Base-by-base conservation (phyloP, 306 rosid genomes). In the Glycyrrhiza uralensis region DNA sequence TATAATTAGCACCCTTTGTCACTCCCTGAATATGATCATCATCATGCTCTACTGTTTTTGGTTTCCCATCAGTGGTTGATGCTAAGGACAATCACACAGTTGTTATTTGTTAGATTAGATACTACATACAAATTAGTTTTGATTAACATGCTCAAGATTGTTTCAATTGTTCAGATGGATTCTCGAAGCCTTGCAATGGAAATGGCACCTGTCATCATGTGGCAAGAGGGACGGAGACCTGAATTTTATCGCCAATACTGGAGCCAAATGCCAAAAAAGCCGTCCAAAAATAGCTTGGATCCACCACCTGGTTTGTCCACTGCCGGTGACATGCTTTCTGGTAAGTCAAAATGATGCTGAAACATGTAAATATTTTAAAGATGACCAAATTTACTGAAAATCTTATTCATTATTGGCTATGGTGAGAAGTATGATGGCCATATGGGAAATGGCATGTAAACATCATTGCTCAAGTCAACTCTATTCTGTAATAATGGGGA, bases 311-410 rank as follows among this genome's bases (percentile, higher is more conserved):
- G 80, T 67, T 57, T 87, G 59, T 71, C 29, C 64, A 75, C 81
- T 81, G 82, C 90, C 7, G 87, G 89, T 93, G 97, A 95, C 81
- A 62, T 91, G 88, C 96, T 95, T 82, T 38, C 90, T 54, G 99
- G 99, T 87, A 73, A 69, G 86, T n/a, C 26, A 18, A 58, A 74
- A 54, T 36, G 30, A 55, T 32, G 17, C 64, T 28, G 15, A 49
- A 61, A 73, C 64, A 55, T 17, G 36, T 41, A 47, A 57, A 7
- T 26, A 14, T 74, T 44, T 51, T 13, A 1, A 38, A 10, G 36
- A 66, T 39, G 62, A 68, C 30, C 19, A 33, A 5, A 6, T 20
- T 23, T 47, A 78, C 39, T 35, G 51, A 54, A 57, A 23, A 38
- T 56, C 13, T 32, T 38, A 39, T 59, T 52, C 22, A 78, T 50